phyloP scores from a whole-genome alignment of 1,284 basidiomycete species.

The Puccinia sorghi region DNA sequence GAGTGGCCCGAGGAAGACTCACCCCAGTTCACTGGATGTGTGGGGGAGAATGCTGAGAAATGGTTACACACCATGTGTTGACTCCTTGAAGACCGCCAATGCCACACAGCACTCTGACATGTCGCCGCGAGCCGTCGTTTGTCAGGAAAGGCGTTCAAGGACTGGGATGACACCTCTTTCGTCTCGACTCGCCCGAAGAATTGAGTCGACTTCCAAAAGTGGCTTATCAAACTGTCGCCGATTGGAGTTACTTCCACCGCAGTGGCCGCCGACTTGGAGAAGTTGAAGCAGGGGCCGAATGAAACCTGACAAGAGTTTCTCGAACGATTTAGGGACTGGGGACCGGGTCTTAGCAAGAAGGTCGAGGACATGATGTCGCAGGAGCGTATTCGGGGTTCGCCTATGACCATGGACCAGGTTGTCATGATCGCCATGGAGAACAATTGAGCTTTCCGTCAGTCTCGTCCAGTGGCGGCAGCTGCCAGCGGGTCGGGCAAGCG shows the following conservation, averaged over 20 bases:
- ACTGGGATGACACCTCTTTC: neutral
- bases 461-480: neutral
- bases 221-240: conserved; percentile 1
- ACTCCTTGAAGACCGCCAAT: neutral
- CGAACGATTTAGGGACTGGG: neutral
- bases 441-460: neutral
- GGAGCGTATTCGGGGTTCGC: neutral
- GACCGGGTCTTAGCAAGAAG: neutral
- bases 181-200: neutral
- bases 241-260: neutral
- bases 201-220: neutral
- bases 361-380: neutral
- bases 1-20: neutral
- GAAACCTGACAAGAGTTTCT: neutral
- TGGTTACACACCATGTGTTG: neutral
- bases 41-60: neutral
- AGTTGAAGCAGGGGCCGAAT: neutral
- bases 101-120: neutral
- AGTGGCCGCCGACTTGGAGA: neutral
- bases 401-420: neutral
- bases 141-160: neutral
- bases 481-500: neutral
- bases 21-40: neutral
- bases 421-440: neutral
- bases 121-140: no score